Evolutionary conservation across 768 basidiomycete genomes (phyloP).

Genomic region (Suillus brevipes): DNA sequence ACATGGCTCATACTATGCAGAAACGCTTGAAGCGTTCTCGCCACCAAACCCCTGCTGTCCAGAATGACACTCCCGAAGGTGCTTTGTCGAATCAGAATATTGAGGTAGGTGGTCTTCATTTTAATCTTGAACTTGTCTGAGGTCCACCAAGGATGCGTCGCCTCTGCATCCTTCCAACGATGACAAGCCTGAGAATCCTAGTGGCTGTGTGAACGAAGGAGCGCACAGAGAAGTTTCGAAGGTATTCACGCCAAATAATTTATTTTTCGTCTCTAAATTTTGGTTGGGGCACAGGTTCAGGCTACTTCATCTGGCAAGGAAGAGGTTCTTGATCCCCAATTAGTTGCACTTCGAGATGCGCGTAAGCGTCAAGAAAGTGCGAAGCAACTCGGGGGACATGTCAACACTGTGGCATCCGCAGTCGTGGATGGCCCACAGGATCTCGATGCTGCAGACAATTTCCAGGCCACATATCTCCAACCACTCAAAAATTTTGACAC

Average conservation of each 20-base stretch:
- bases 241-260: not conserved
- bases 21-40: not conserved
- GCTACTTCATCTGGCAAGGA: not conserved
- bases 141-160: not conserved
- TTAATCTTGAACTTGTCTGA: not conserved
- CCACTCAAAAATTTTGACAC: conserved; percentile 8
- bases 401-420: not conserved
- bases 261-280: not conserved
- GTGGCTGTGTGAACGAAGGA: not conserved
- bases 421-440: not conserved
- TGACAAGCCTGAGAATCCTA: not conserved
- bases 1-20: not conserved
- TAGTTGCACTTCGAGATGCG: not conserved
- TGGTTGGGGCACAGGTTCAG: not conserved
- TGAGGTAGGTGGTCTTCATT: not conserved
- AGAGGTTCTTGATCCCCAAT: not conserved
- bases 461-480: conserved; percentile 8
- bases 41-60: not conserved
- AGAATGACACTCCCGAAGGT: not conserved
- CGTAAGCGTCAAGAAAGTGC: not conserved
- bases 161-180: not conserved
- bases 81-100: not conserved
- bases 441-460: not conserved
- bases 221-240: not conserved
- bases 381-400: not conserved